Evolutionary conservation across 768 basidiomycete genomes (phyloP), one percentile per base, ranked within the genome.

Genomic region (Suillus subaureus): DNA sequence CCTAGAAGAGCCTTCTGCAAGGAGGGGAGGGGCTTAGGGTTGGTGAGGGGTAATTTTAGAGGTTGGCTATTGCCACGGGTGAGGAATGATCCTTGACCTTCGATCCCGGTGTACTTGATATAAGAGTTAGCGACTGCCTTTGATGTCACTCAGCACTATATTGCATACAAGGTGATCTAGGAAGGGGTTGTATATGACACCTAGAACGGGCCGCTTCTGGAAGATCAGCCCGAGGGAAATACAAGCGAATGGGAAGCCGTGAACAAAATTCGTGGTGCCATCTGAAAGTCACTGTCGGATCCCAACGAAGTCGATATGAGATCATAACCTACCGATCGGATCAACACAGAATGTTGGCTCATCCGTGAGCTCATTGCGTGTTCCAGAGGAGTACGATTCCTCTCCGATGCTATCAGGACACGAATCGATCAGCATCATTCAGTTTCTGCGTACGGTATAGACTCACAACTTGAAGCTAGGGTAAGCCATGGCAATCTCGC

Each of bases 311-410:
- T 15, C 11, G 35, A 40, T 31, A 42, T 15, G 42, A n/a, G 28
- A 52, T 31, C 18, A 40, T 54, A 56, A 35, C 71, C 82, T 63
- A 90, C 92, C 96, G 64, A 97, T 97, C 39, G 96, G 96, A 75
- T 99, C 96, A 52, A 97, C 93, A 71, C 97, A 97, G 81, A 92
- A 99, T 0, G 97, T 99, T 6, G 96, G 95, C 37, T 88, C 89
- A 70, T 97, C 92, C 1, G 93, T 94, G 64, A 97, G 77, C 13
- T 88, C 83, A 23, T 84, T 82, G 37, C 86, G 83, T 64, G 83
- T 75, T n/a, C 93, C 93, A 5, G 89, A 84, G 11, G 93, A 88
- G 70, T 91, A 96, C 0, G 92, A 92, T 79, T 99, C 97, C 74
- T 99, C 97, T 64, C 97, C 97, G 65, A 98, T 93, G 78, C 94